A percentile compares a stretch with the other conserved stretches of the same genome.
Conservation (phyloP, 2,329 filamentous ascomycete species). For the Neoarthrinium moseri region DNA sequence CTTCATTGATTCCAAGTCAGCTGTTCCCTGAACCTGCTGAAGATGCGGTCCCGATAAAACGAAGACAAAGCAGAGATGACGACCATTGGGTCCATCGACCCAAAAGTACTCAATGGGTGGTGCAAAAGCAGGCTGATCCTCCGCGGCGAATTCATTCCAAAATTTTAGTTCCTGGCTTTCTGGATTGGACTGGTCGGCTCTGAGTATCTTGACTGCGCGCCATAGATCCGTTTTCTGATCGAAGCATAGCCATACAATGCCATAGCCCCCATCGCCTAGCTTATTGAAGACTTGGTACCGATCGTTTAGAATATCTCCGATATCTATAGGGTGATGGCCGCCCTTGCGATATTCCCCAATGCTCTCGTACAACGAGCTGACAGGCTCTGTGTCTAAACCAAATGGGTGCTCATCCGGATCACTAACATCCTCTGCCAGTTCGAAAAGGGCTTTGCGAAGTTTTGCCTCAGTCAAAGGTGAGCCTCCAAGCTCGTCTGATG, state of each 20-base stretch:
- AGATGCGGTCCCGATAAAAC: not conserved
- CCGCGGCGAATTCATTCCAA: not conserved
- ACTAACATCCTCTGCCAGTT: too few species aligned
- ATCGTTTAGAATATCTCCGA: conserved; percentile 6
- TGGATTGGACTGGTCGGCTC: not conserved
- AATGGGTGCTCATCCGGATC: too few species aligned
- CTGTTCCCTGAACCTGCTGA: not conserved
- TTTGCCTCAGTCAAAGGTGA: too few species aligned
- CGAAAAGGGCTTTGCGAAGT: too few species aligned
- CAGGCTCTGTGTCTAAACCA: too few species aligned
- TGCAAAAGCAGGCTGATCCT: not conserved
- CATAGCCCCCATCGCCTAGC: conserved; percentile 1
- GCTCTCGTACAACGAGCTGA: too few species aligned
- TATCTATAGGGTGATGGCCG: conserved; percentile 6
- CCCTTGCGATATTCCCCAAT: not conserved
- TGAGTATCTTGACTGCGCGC: not conserved
- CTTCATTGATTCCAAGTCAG: not conserved
- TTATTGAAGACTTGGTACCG: conserved; percentile 5
- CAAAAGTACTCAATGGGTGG: not conserved
- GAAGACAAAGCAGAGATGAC: not conserved
- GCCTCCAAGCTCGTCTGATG: too few species aligned
- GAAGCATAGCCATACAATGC: conserved; percentile 9
- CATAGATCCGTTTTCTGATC: not conserved
- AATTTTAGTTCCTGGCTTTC: not conserved
- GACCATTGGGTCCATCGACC: not conserved